Base-by-base conservation (phyloP, 2,329 filamentous ascomycete genomes). In the Calonectria multiphialidica region DNA sequence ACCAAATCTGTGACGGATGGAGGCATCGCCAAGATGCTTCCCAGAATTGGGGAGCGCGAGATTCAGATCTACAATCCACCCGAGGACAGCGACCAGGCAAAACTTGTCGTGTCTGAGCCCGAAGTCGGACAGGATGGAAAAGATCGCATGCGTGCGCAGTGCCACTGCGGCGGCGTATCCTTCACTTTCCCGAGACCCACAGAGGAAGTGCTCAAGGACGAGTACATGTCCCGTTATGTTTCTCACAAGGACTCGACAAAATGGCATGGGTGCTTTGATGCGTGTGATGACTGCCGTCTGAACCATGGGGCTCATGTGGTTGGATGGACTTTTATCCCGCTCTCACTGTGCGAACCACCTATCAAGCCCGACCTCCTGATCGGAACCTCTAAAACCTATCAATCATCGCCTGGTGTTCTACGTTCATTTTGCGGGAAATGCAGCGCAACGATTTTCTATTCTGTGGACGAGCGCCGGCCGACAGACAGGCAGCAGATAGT, bases 371-470 rank as follows among this genome's bases (percentile, higher is more conserved):
- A 84, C 40, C 80, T 88, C 28, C 74, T 78, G 37, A 77, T 85
- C 55, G 86, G 86, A n/a, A 87, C 86, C 2, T 75, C 84, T n/a
- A 86, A 84, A 77, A 82, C 82, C 9, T 88, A 84, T 70, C 73
- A 72, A 4, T 86, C 85, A 2, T 86, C 85, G 1, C 75, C 81
- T 13, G 80, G 79, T 0, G 83, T 84, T n/a, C 68, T 81, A 28
- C 82, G 86, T 16, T 83, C 82, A 0, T 89, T 89, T 73, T 89
- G 87, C 70, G 83, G 85, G 2, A 78, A 74, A 2, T 89, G 87
- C 61, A 86, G 87, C 2, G 87, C 87, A 3, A 87, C 84, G 0
- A 79, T 86, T 15, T 85, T 88, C 62, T 85, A 78, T 59, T 77
- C 79, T 5, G 72, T 73, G 28, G 79, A 80, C 3, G 70, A 75